These are phyloP conservation scores for Ophiocordyceps camponoti-saundersi DNA, from an alignment of 2,329 filamentous ascomycete species.

Conservation along the genomic window DNA sequence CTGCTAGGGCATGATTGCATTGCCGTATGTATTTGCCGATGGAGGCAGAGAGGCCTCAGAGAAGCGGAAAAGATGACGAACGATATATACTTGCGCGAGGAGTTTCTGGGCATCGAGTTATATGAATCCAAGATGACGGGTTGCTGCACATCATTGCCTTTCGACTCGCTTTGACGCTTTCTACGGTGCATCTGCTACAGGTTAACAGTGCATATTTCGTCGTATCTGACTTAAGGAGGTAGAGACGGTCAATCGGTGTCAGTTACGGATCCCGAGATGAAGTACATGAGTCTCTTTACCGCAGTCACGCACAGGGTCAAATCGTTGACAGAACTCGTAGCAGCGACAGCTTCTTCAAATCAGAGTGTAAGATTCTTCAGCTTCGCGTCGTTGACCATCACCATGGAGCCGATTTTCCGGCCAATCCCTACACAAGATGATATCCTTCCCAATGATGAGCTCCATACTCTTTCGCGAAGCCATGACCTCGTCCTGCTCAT, in stretches of 20 bases:
- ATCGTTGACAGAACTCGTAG: too few species aligned
- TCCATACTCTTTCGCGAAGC: neutral
- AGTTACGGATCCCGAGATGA: too few species aligned
- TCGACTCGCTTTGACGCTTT: too few species aligned
- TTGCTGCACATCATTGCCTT: neutral
- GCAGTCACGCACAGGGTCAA: too few species aligned
- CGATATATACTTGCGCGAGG: constrained; percentile 1
- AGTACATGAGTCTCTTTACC: too few species aligned
- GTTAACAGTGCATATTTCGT: too few species aligned
- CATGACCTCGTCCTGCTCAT: neutral
- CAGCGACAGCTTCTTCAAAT: too few species aligned
- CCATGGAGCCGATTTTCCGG: neutral
- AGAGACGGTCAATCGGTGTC: too few species aligned
- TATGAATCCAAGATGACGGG: constrained; percentile 14
- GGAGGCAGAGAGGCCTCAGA: neutral
- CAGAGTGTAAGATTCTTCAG: too few species aligned
- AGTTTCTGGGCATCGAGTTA: neutral
- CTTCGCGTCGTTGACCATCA: neutral
- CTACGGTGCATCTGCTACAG: too few species aligned
- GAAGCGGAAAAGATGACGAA: neutral
- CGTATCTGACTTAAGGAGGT: too few species aligned
- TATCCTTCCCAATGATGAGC: neutral
- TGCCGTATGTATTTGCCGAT: neutral
- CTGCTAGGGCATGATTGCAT: constrained; percentile 1
- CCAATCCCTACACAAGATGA: constrained; percentile 7